Conservation (phyloP, 345 rosid genomes). For the Microcos paniculata region DNA sequence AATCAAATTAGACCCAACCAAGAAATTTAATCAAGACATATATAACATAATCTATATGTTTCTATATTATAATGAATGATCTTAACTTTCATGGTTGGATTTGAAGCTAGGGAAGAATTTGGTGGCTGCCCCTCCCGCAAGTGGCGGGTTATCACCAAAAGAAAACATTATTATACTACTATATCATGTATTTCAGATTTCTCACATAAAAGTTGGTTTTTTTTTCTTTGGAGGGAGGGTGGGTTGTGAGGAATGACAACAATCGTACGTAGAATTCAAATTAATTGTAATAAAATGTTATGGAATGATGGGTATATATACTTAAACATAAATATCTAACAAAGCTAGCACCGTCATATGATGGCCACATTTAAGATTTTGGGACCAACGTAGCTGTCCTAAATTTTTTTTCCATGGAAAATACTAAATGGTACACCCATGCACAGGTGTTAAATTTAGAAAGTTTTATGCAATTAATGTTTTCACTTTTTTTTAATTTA, state of each 20-base stretch:
- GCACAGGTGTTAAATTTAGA: no score
- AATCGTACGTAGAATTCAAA: not conserved
- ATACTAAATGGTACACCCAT: no score
- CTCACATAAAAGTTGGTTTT: not conserved
- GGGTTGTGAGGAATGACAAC: not conserved
- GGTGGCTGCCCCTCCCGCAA: not conserved
- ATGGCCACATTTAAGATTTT: slow-evolving; percentile 7
- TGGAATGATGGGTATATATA: not conserved
- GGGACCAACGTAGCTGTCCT: slow-evolving; percentile 9
- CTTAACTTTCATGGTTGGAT: not conserved
- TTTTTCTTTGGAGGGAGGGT: not conserved
- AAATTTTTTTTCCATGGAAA: not conserved
- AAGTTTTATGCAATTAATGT: no score
- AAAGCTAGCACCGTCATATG: slow-evolving; percentile 3
- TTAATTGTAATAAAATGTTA: not conserved
- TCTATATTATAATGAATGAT: not conserved
- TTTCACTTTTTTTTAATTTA: no score
- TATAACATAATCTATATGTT: no score
- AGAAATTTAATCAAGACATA: no score
- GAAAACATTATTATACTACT: not conserved
- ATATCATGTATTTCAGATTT: no score
- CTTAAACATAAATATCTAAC: slow-evolving; percentile 12
- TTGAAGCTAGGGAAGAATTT: not conserved
- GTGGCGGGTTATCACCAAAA: not conserved
- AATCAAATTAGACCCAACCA: no score